phyloP scores from a whole-genome alignment of 768 basidiomycete species.

The Boletellus sp. region DNA sequence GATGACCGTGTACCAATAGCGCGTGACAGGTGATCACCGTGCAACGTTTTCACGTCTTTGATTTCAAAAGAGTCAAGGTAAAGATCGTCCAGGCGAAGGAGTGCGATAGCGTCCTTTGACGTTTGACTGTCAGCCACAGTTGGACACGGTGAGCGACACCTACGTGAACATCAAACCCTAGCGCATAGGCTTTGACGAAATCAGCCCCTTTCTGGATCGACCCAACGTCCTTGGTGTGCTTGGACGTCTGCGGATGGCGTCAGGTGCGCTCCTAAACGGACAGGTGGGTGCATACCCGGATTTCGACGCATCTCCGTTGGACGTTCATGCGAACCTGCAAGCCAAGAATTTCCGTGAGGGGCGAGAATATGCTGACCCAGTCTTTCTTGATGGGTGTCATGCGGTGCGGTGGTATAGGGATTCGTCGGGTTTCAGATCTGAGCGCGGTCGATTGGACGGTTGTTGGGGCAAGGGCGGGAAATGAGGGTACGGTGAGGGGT shows the following conservation, averaged over 20 bases:
- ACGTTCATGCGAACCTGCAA: constrained; percentile 98
- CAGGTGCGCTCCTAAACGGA: neutral
- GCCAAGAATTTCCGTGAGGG: constrained; percentile 90
- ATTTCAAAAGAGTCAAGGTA: constrained; percentile 99
- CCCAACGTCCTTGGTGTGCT: constrained; percentile 89
- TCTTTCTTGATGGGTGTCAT: constrained; percentile 97
- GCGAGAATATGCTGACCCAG: constrained; percentile 94
- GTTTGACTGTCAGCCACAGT: constrained; percentile 1
- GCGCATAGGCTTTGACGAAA: constrained; percentile 90
- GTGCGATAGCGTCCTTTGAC: constrained; percentile 85
- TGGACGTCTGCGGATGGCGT: constrained; percentile 67
- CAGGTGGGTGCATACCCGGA: constrained; percentile 61
- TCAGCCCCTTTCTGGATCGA: constrained; percentile 96
- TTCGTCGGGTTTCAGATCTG: constrained; percentile 82
- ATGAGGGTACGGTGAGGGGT: constrained; percentile 55
- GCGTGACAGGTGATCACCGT: constrained; percentile 96
- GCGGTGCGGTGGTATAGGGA: constrained; percentile 92
- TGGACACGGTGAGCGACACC: constrained; percentile 20
- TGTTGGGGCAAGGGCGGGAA: constrained; percentile 63
- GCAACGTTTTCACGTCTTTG: constrained; percentile 97
- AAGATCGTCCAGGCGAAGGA: constrained; percentile 91
- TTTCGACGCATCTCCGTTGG: constrained; percentile 83
- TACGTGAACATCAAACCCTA: constrained; percentile 95
- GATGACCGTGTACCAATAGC: constrained; percentile 73
- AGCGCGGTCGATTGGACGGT: constrained; percentile 48